Base-by-base conservation (phyloP, 371 early-diverging fungal genomes). In the Fennellomyces sp. region DNA sequence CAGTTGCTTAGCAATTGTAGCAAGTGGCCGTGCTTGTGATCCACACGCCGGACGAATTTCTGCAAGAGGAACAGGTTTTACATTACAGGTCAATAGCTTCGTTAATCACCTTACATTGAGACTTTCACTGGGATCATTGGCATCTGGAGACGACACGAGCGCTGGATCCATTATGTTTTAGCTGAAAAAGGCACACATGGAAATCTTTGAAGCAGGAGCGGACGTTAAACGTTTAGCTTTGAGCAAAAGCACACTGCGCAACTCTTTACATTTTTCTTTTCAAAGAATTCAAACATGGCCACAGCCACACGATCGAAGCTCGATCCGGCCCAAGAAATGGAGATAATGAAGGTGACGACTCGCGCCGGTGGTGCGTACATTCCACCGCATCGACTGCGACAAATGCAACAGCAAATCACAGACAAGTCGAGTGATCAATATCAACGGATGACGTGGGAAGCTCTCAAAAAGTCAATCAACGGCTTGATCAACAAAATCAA, bases 401-500 rank as follows among this genome's bases (percentile, higher is more conserved):
- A 85, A 56, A 81, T 97, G 89, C 94, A 96, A 68, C 89, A 88
- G 19, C 76, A 82, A 17, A 86, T 91, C 36, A 88, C 84, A n/a
- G 93, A 94, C 66, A 88, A 87, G 52, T 73, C 67, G 21, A 87
- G 86, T 49, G 84, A 82, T 29, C 89, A 82, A 53, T 90, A 88
- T 61, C 98, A 98, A 74, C 90, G 97, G 12, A 87, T 94, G 70
- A 87, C 85, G 28, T 98, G 98, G 98, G 97, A 98, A 64, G 89
- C 91, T 5, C 81, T 98, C 10, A 97, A 96, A 70, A 97, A 97
- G 74, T 88, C 88, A 50, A 90, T 98, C 63, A 97, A 97, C 67
- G 98, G 96, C 60, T 82, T 93, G 15, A 92, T 97, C 72, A 98
- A 97, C 86, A 97, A 95, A 83, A 94, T 95, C 33, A 97, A 96